Base-by-base conservation (phyloP, 176 grass and related monocot species). In the Dendrocalamus sinicus region DNA sequence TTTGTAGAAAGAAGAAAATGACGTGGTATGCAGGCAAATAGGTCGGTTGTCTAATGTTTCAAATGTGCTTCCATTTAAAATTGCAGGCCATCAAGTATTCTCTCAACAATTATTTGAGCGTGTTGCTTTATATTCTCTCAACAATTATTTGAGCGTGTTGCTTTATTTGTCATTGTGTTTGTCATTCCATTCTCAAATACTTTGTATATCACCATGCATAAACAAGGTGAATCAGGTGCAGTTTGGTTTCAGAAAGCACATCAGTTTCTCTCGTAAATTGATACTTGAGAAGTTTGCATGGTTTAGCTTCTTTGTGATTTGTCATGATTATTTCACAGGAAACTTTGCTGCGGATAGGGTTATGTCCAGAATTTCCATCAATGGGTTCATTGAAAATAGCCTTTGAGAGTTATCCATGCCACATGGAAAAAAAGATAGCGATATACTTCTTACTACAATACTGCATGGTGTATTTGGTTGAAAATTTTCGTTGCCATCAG, bases 241-340 rank as follows among this genome's bases (percentile, higher is more conserved):
- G 23, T 44, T 69, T 46, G 17, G 57, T 78, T 62, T 46, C 1
- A 78, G 44, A 71, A 72, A 72, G 17, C 26, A 70, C n/a, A 77
- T 28, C 54, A 52, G 7, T 63, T 64, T 73, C 13, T 72, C 30
- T 55, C 10, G 48, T 40, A 39, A 30, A 32, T 65, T 72, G 26
- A 40, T 48, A 50, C 41, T 22, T 58, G 59, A n/a, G 15, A 15
- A 45, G 24, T 45, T 78, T 16, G 14, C 39, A 37, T 67, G n/a
- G 85, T 81, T 54, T 64, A 64, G 44, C 22, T n/a, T 70, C 9
- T 64, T 84, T 72, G 44, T 46, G 44, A 22, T 70, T 70, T 28
- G 8, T 59, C 2, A 9, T 65, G 37, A 43, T 57, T 70, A 16
- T 70, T 63, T 74, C 28, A 39, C 51, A 44, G 9, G 72, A 44